Evolutionary conservation across 2,329 filamentous ascomycete genomes (phyloP).

Genomic region (Pseudocercospora fuligena): DNA sequence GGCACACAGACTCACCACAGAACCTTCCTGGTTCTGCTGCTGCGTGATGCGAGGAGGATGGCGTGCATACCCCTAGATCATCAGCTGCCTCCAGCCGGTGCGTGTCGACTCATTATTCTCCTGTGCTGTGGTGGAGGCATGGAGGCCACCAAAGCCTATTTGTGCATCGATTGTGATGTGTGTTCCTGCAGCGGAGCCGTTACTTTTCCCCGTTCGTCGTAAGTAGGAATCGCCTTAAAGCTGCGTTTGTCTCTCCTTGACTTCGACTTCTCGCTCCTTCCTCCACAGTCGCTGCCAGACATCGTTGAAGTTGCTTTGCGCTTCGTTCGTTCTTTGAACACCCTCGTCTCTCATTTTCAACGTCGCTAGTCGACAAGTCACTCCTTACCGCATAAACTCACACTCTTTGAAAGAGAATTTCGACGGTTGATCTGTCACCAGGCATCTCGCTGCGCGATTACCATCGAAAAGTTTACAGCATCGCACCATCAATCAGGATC

Average conservation of each 20-base stretch:
- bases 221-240: slow-evolving; percentile 3
- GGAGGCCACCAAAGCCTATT: background rate
- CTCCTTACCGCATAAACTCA: slow-evolving; percentile 20
- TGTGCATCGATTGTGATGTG: background rate
- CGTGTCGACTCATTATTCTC: background rate
- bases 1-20: slow-evolving; percentile 11
- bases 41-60: slow-evolving; percentile 4
- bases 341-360: slow-evolving; percentile 16
- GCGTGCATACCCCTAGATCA: slow-evolving; percentile 1
- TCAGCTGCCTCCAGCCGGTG: background rate
- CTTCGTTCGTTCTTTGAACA: slow-evolving; percentile 20
- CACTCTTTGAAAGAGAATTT: slow-evolving; percentile 20
- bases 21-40: background rate
- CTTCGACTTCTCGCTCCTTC: background rate
- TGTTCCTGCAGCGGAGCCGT: background rate
- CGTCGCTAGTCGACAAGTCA: slow-evolving; percentile 32
- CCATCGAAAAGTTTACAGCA: slow-evolving; percentile 5
- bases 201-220: background rate
- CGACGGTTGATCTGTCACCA: slow-evolving; percentile 19
- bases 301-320: slow-evolving; percentile 17
- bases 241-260: background rate
- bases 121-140: background rate
- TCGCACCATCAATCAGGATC: background rate
- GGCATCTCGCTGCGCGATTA: background rate
- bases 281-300: slow-evolving; percentile 8